These are phyloP conservation scores for Aspergillus phoenicis DNA, from an alignment of 2,329 filamentous ascomycete genomes.

Conservation along the genomic window DNA sequence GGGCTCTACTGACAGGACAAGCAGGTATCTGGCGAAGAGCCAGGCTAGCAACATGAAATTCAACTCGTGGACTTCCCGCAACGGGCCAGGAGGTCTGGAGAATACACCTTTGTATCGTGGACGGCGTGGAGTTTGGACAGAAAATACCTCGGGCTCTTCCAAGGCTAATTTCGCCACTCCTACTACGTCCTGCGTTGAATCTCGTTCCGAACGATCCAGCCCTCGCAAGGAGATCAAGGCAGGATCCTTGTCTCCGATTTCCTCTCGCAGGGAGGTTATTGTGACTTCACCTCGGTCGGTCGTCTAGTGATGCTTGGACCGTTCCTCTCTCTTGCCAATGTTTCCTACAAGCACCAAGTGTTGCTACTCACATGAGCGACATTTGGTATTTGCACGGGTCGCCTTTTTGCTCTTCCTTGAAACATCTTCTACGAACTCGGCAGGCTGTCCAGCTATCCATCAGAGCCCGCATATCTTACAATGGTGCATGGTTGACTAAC, in stretches of 20 bases:
- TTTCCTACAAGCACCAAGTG: not conserved
- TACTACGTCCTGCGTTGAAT: slow-evolving; percentile 31
- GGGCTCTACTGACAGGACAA: slow-evolving; percentile 30
- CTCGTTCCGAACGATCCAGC: slow-evolving; percentile 41
- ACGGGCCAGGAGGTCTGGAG: slow-evolving; percentile 41
- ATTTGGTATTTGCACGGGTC: not conserved
- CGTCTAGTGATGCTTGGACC: slow-evolving; percentile 19
- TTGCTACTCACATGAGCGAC: slow-evolving; percentile 1
- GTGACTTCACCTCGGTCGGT: slow-evolving; percentile 40
- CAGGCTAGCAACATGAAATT: slow-evolving; percentile 36
- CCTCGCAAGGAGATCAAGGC: slow-evolving; percentile 45
- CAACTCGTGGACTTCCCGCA: slow-evolving; percentile 43
- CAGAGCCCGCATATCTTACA: slow-evolving; percentile 5
- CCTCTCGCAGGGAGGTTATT: slow-evolving; percentile 43
- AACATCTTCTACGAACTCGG: not conserved
- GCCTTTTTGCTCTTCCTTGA: not conserved
- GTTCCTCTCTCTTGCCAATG: not conserved
- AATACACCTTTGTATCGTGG: slow-evolving; percentile 41
- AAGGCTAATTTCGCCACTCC: slow-evolving; percentile 35
- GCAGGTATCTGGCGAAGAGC: slow-evolving; percentile 45
- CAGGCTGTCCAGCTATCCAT: not conserved
- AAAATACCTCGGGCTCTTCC: slow-evolving; percentile 37
- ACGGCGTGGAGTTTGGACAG: slow-evolving; percentile 35
- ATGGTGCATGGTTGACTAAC: not conserved
- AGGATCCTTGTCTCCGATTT: slow-evolving; percentile 41